Evolutionary conservation across 495 filamentous ascomycete species (phyloP), one percentile per base, ranked within the genome.

Genomic region (Coniosporium apollinis): DNA sequence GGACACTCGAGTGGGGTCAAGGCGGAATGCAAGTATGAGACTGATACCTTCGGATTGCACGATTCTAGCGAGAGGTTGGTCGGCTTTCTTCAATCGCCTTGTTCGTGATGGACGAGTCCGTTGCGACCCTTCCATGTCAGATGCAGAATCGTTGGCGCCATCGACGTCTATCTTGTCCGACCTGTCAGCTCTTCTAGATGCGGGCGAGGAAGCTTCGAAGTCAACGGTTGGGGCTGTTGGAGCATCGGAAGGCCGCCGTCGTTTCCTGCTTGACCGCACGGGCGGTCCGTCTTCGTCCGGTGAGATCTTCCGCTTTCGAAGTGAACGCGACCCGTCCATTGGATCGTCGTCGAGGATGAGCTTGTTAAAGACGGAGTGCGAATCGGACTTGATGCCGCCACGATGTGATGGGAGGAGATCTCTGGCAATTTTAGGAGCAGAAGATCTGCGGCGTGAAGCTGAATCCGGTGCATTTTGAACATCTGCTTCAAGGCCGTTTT

Each of bases 361-460:
- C 60, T 76, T 65, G 44, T 81, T 82, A 55, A 91, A 92, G 25
- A 91, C 72, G 0, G 84, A 86, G 50, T 91, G 80, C 5, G 82
- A 82, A 19, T 74, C 78, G n/a, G 78, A 73, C 42, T 81, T 76
- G 38, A 75, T 63, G 8, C 62, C 48, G 21, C 77, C 77, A 31
- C 72, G 68, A 30, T 79, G 73, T 19, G 79, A 62, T 25, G 82
- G 82, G 16, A 92, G 61, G 14, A 93, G 62, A 55, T 91, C 82
- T 36, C 77, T 66, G 17, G 79, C 45, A 44, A 53, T 60, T 52
- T 46, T 56, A 39, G 45, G 56, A 31, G 28, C 52, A 41, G 49
- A 65, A 19, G 57, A 52, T 31, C 58, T 44, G 33, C 58, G 52
- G 22, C 47, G 50, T 14, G 39, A 42, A 34, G 54, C 45, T 21